Evolutionary conservation across 768 basidiomycete species (phyloP).

Genomic region (Termitomyces sp.): DNA sequence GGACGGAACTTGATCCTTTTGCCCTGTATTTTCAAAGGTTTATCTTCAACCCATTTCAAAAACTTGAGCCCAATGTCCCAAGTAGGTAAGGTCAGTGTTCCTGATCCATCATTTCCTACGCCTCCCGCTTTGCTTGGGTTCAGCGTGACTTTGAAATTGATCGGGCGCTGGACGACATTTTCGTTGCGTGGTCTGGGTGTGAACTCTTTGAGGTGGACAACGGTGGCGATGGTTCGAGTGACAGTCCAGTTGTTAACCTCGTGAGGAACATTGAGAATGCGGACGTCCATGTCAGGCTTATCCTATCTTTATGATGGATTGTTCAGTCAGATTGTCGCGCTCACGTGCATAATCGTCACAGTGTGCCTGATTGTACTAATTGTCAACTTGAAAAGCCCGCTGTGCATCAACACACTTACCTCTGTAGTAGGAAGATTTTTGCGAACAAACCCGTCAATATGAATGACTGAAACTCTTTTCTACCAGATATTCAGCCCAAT

Average conservation of each 20-base stretch:
- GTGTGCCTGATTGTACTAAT: too few species aligned
- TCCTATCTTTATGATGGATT: too few species aligned
- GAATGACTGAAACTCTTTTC: not conserved
- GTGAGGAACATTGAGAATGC: conserved; percentile 30
- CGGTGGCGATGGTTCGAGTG: conserved; percentile 45
- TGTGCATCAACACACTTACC: too few species aligned
- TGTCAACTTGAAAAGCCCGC: too few species aligned
- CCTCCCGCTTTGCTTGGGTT: conserved; percentile 42
- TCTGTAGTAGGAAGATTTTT: not conserved
- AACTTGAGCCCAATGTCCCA: conserved; percentile 39
- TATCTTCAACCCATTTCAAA: conserved; percentile 33
- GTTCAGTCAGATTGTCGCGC: not conserved
- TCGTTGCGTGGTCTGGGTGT: conserved; percentile 27
- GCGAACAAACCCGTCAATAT: not conserved
- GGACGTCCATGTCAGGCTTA: conserved; percentile 33
- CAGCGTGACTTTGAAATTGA: conserved; percentile 63
- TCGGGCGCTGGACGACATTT: conserved; percentile 22
- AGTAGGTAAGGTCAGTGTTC: conserved; percentile 34
- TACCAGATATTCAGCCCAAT: too few species aligned
- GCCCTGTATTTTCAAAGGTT: conserved; percentile 35
- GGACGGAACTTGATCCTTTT: conserved; percentile 35
- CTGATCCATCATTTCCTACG: conserved; percentile 52
- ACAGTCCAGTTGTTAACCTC: conserved; percentile 50
- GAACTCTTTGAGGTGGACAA: conserved; percentile 56
- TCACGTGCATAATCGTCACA: not conserved